Evolutionary conservation across 2,329 filamentous ascomycete genomes (phyloP), one percentile per base, ranked within the genome.

Genomic region (Trichophyton rubrum): DNA sequence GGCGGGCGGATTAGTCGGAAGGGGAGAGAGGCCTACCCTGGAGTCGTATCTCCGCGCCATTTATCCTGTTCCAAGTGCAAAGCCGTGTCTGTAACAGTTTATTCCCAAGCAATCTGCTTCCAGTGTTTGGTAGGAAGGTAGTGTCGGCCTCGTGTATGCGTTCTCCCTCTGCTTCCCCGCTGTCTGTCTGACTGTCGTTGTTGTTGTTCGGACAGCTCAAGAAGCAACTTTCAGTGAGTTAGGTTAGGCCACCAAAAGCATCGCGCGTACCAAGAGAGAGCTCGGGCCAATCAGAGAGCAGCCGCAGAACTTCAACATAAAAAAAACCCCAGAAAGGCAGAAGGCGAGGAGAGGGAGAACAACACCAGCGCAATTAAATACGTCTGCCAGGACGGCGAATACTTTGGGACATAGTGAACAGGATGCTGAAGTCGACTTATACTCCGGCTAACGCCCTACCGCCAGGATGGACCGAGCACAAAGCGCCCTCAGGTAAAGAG

Each of bases 41-140:
- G 91, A 95, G 85, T 96, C 91, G 80, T 96, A 96, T 81, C 91
- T 87, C 80, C 91, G 88, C 76, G 91, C 95, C 91, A 96, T 96
- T 77, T 69, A 80, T 77, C 68, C 27, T 24, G 17, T 47, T 20
- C 27, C 35, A 20, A 33, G 57, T 43, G 40, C 40, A 43, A 24
- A 22, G 20, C n/a, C 30, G 38, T 38, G 7, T 30, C 4, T 22
- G 2, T 27, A 30, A 17, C 40, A n/a, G 40, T 17, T 8, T 43
- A 43, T 2, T 15, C 6, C n/a, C 40, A 20, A 43, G n/a, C 7
- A n/a, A 43, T 43, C 40, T 5, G 20, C n/a, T 15, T 4, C 15
- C 40, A 17, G 15, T 2, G 15, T 5, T 4, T 7, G n/a, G 40
- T 7, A 6, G 2, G 13, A 43, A 17, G 6, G n/a, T 43, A 43